Conservation (phyloP, 768 basidiomycete species). For the Mycena rebaudengoi region DNA sequence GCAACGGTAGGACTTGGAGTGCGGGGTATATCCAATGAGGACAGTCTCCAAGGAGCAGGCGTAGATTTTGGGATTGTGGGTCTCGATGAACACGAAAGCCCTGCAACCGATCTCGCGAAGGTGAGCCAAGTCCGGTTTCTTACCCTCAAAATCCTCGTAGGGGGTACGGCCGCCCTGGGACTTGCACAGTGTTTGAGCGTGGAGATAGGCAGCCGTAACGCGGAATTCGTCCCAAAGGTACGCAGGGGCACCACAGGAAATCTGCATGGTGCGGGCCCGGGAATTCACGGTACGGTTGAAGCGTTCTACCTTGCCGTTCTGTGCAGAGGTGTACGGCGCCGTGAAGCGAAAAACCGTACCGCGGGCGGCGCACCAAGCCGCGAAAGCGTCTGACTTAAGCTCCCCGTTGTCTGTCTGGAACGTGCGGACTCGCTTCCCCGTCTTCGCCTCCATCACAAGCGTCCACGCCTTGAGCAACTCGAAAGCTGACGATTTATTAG, state of each 20-base stretch:
- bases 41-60: not conserved
- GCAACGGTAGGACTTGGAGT: constrained; percentile 22
- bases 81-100: constrained; percentile 34
- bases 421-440: constrained; percentile 18
- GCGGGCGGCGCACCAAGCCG: constrained; percentile 14
- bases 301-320: constrained; percentile 46
- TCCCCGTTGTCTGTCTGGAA: constrained; percentile 35
- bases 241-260: constrained; percentile 33
- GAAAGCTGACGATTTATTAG: constrained; percentile 35
- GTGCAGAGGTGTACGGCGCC: constrained; percentile 44
- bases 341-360: constrained; percentile 32
- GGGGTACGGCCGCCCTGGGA: constrained; percentile 24
- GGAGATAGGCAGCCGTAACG: constrained; percentile 36
- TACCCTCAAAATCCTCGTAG: constrained; percentile 5
- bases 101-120: constrained; percentile 40
- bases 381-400: constrained; percentile 19
- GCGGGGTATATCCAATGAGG: not conserved
- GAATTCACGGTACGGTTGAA: constrained; percentile 43
- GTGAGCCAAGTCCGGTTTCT: constrained; percentile 34
- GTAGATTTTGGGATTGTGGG: constrained; percentile 38
- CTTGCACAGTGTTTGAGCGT: constrained; percentile 30
- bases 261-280: constrained; percentile 37
- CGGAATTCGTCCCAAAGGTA: constrained; percentile 45
- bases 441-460: constrained; percentile 30
- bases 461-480: constrained; percentile 38